Conservation (phyloP, 1,139 yeast species). For the Debaryomyces sp. region DNA sequence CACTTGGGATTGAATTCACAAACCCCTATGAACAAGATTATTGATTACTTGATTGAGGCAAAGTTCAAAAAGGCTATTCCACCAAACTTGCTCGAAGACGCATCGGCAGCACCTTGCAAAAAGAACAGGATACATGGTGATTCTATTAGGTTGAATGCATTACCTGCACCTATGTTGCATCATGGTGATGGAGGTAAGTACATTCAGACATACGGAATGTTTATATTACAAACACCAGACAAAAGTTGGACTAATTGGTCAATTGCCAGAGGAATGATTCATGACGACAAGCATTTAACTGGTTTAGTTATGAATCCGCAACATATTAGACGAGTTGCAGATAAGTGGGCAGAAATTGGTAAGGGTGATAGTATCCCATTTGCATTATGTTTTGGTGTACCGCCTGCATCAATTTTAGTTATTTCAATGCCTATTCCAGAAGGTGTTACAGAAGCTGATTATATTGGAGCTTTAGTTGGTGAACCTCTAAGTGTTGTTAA, state of each 20-base stretch:
- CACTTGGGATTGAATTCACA: conserved; percentile 18
- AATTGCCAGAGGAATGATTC: conserved; percentile 21
- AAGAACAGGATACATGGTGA: conserved; percentile 15
- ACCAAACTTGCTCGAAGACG: conserved; percentile 11
- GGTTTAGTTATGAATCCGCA: conserved; percentile 22
- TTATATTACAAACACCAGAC: conserved; percentile 20
- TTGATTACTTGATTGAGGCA: conserved; percentile 22
- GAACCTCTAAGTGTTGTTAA: conserved; percentile 19
- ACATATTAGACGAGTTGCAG: conserved; percentile 20
- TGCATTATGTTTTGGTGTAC: conserved; percentile 22
- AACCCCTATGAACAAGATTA: conserved; percentile 38
- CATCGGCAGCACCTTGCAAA: conserved; percentile 16
- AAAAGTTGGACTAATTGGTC: conserved; percentile 23
- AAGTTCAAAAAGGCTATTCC: conserved; percentile 13
- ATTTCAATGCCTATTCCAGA: conserved; percentile 24
- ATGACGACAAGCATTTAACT: conserved; percentile 16
- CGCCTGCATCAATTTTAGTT: conserved; percentile 23
- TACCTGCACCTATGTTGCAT: conserved; percentile 19
- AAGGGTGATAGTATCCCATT: conserved; percentile 16
- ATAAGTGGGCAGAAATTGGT: conserved; percentile 19
- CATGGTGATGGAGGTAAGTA: conserved; percentile 21
- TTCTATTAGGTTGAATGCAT: conserved; percentile 14
- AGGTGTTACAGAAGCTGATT: conserved; percentile 19
- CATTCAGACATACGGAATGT: conserved; percentile 24
- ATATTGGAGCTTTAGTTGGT: conserved; percentile 20